These are phyloP conservation scores for Houttuynia cordata DNA, from an alignment of 164 flowering plant genomes.

Conservation along the genomic window DNA sequence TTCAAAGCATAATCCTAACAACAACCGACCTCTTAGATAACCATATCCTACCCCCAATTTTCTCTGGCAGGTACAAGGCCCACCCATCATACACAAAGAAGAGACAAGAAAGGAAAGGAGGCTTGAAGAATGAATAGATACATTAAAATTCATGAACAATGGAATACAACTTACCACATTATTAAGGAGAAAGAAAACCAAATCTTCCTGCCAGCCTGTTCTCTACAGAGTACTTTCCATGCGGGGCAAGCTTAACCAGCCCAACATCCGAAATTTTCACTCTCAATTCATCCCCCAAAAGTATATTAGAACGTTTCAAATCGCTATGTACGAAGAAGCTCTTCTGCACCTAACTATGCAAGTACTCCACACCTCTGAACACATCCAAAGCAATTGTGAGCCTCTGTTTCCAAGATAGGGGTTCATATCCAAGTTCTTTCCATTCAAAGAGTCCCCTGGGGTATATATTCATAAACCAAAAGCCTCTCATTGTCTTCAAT, in stretches of 20 bases:
- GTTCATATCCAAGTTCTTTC: slow-evolving; percentile 11
- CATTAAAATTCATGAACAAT: neutral
- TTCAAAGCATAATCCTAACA: too few relatives aligned
- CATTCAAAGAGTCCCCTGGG: slow-evolving; percentile 38
- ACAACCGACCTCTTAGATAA: too few relatives aligned
- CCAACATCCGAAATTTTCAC: slow-evolving; percentile 54
- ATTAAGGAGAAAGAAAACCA: slow-evolving; percentile 56
- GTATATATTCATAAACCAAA: slow-evolving; percentile 47
- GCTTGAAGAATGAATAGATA: neutral
- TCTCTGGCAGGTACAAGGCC: too few relatives aligned
- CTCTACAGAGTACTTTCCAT: slow-evolving; percentile 38
- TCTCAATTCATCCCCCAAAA: slow-evolving; percentile 42
- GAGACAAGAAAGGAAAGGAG: too few relatives aligned
- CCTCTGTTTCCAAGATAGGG: slow-evolving; percentile 46
- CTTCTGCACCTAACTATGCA: slow-evolving; percentile 46
- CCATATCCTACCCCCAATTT: too few relatives aligned
- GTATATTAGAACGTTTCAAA: slow-evolving; percentile 41
- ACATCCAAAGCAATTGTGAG: slow-evolving; percentile 40
- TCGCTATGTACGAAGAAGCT: slow-evolving; percentile 51
- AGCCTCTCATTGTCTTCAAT: slow-evolving; percentile 33
- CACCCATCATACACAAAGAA: too few relatives aligned
- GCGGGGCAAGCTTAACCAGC: slow-evolving; percentile 41
- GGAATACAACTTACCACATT: slow-evolving; percentile 26
- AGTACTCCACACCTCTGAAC: slow-evolving; percentile 45
- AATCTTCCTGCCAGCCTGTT: slow-evolving; percentile 47